Conservation (phyloP, 2,329 filamentous ascomycete genomes). For the Rhytidhysteron rufulum region DNA sequence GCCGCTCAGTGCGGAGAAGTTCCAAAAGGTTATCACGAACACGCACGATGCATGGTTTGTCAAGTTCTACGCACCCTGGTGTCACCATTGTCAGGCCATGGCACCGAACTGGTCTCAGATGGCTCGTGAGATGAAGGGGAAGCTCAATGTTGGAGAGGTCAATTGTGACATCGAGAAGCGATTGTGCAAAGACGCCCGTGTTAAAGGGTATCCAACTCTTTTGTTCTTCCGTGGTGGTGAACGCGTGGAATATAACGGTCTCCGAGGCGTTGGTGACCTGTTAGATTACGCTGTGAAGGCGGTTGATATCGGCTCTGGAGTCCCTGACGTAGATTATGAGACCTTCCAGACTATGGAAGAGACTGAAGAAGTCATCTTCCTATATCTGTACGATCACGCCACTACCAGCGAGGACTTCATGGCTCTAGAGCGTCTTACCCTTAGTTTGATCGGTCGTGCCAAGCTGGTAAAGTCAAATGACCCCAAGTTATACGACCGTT, state of each 20-base stretch:
- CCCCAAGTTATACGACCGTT: conserved; percentile 68
- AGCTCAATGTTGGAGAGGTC: conserved; percentile 89
- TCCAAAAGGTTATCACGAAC: conserved; percentile 79
- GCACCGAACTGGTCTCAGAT: conserved; percentile 86
- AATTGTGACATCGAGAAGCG: conserved; percentile 84
- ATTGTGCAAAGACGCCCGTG: conserved; percentile 86
- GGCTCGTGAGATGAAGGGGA: conserved; percentile 84
- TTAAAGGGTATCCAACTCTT: conserved; percentile 81
- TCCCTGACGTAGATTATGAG: conserved; percentile 74
- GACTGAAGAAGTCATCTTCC: conserved; percentile 91
- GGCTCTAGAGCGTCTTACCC: conserved; percentile 78
- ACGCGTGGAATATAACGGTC: conserved; percentile 85
- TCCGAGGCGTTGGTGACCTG: conserved; percentile 88
- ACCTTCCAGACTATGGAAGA: conserved; percentile 80
- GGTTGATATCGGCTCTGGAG: conserved; percentile 68
- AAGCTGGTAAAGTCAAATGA: conserved; percentile 91
- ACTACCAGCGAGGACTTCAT: conserved; percentile 89
- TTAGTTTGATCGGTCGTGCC: conserved; percentile 86
- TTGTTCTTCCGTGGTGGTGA: conserved; percentile 91
- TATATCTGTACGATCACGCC: conserved; percentile 97
- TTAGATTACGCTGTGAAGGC: conserved; percentile 84
- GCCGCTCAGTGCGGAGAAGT: conserved; percentile 75
- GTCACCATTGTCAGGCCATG: conserved; percentile 89
- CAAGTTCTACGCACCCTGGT: conserved; percentile 99
- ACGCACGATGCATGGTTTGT: conserved; percentile 94